Evolutionary conservation across 768 basidiomycete species (phyloP), one percentile per base, ranked within the genome.

Genomic region (Royoungia palumana): DNA sequence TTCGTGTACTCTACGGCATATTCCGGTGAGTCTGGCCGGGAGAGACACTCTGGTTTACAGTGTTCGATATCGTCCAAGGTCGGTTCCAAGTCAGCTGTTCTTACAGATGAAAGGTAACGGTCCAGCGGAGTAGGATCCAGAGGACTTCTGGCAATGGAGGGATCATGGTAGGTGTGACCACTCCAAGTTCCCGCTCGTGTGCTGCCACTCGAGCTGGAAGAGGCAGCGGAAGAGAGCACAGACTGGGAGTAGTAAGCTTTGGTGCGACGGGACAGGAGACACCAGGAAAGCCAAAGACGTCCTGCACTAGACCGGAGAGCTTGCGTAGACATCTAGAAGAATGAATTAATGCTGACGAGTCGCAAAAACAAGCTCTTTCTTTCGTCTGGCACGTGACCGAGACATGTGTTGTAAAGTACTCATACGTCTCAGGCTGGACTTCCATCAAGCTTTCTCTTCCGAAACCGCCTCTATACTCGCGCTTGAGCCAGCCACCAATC

Each of bases 31-130:
- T 71, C 70, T 5, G 77, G 69, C 5, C 60, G 54, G 11, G 78
- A 65, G 44, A 73, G 72, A 2, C 51, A 50, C 13, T 44, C 40
- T 5, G 84, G 82, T 44, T 73, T 78, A 52, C 72, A 77, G 13
- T 72, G 74, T 59, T 87, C 85, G 36, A 89, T 63, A 49, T 90
- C 88, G 35, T 68, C 72, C 22, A 87, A 66, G 3, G 78, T 78
- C 7, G 85, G 73, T 22, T 75, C 67, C 24, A 71, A 59, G 21
- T 75, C 73, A 25, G 72, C 67, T 19, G 70, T 68, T 36, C 71
- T 70, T 37, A 86, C 70, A 24, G 74, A 70, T n/a, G 79, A 70
- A 14, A 89, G 76, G 59, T 80, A 82, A 30, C 72, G 68, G 47
- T 82, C 76, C 5, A 85, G 68, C 52, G 73, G 76, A 35, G 71